These are phyloP conservation scores for Boechera retrofracta DNA, from an alignment of 345 rosid genomes.

Conservation along the genomic window DNA sequence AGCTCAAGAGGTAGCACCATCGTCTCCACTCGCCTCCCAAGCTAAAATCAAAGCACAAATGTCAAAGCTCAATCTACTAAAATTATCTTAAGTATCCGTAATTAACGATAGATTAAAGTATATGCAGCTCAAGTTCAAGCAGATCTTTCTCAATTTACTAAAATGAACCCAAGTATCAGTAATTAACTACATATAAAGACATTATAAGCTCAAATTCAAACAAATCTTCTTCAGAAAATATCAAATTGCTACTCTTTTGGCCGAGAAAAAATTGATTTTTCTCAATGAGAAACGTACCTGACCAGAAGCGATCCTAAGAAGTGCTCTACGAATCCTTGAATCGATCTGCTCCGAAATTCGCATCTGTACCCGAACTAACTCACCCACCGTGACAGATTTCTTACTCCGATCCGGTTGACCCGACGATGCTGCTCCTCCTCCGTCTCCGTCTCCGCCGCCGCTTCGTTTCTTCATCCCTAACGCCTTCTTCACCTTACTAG, in stretches of 20 bases:
- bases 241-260: neutral
- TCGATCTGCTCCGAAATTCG: constrained; percentile 78
- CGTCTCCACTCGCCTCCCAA: constrained; percentile 80
- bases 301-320: constrained; percentile 80
- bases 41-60: constrained; percentile 56
- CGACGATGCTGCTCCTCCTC: constrained; percentile 45
- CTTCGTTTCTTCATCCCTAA: constrained; percentile 72
- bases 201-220: constrained; percentile 8
- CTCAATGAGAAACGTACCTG: constrained; percentile 58
- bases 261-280: too few species aligned
- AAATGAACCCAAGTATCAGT: neutral
- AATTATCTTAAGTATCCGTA: neutral
- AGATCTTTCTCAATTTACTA: neutral
- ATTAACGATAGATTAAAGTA: too few species aligned
- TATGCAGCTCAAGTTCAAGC: constrained; percentile 1
- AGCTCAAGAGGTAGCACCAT: constrained; percentile 90
- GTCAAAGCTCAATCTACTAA: neutral
- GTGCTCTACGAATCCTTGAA: constrained; percentile 85
- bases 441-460: constrained; percentile 30
- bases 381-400: constrained; percentile 78
- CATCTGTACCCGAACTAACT: constrained; percentile 83
- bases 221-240: neutral
- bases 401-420: constrained; percentile 48
- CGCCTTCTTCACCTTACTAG: constrained; percentile 92
- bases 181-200: neutral